These are phyloP conservation scores for Gamarada debralockiae DNA, from an alignment of 495 filamentous ascomycete species.

Conservation along the genomic window DNA sequence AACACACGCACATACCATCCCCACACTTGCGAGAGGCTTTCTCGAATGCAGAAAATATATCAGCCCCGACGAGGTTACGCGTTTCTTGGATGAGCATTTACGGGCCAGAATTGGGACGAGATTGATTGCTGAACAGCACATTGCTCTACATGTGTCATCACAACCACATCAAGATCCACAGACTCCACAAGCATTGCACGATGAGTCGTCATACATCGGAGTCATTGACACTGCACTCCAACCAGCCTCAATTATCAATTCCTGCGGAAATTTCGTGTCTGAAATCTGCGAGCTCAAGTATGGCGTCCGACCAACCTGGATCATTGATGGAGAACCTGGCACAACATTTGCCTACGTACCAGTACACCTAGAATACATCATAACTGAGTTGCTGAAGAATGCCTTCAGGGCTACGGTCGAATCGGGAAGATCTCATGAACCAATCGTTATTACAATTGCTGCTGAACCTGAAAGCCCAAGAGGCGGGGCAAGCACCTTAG, in stretches of 20 bases:
- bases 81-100: slow-evolving; percentile 90
- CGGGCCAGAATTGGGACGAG: slow-evolving; percentile 91
- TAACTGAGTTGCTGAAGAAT: slow-evolving; percentile 95
- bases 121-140: slow-evolving; percentile 93
- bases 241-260: slow-evolving; percentile 72
- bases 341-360: slow-evolving; percentile 87
- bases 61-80: slow-evolving; percentile 70
- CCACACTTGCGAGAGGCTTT: slow-evolving; percentile 86
- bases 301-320: slow-evolving; percentile 76
- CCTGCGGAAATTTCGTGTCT: slow-evolving; percentile 82
- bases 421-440: slow-evolving; percentile 68
- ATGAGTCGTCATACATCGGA: slow-evolving; percentile 75
- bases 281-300: slow-evolving; percentile 97
- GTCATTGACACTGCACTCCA: slow-evolving; percentile 91
- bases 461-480: slow-evolving; percentile 59
- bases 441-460: slow-evolving; percentile 89
- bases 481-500: not conserved
- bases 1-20: slow-evolving; percentile 91
- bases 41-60: slow-evolving; percentile 90
- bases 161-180: slow-evolving; percentile 52
- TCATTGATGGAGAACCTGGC: slow-evolving; percentile 77
- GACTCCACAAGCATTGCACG: slow-evolving; percentile 34
- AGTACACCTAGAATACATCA: slow-evolving; percentile 93
- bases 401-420: slow-evolving; percentile 92
- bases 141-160: slow-evolving; percentile 84